Conservation (phyloP, 2,329 filamentous ascomycete species). For the Colletotrichum limetticola region DNA sequence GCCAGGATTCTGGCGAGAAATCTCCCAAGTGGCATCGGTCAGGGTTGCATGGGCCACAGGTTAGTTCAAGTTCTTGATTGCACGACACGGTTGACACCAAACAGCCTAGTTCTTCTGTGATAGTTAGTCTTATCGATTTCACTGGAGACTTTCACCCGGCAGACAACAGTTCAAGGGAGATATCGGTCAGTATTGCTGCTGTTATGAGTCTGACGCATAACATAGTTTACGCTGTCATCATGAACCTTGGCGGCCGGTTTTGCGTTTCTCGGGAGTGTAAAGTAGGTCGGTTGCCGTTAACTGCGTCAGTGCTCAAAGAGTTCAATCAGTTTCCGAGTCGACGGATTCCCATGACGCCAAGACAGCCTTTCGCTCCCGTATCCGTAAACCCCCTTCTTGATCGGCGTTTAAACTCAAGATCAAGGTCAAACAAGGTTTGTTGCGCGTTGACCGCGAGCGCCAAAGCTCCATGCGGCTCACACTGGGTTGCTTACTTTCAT, state of each 20-base stretch:
- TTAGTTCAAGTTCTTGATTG: neutral
- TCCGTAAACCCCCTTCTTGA: neutral
- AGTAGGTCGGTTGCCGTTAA: neutral
- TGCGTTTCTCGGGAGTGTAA: neutral
- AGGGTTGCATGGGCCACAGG: neutral
- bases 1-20: neutral
- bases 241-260: neutral
- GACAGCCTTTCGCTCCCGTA: neutral
- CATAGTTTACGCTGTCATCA: neutral
- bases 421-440: slow-evolving; percentile 1
- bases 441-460: neutral
- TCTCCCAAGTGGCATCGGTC: neutral
- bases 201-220: neutral
- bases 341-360: slow-evolving; percentile 1
- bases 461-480: neutral
- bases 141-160: neutral
- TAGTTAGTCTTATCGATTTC: neutral
- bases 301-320: neutral
- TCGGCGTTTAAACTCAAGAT: neutral
- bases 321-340: neutral
- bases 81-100: too few relatives aligned
- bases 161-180: neutral
- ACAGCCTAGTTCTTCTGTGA: too few relatives aligned
- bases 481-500: neutral
- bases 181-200: neutral